These are phyloP conservation scores for Pyrus betulifolia DNA, from an alignment of 306 rosid genomes.

Conservation along the genomic window DNA sequence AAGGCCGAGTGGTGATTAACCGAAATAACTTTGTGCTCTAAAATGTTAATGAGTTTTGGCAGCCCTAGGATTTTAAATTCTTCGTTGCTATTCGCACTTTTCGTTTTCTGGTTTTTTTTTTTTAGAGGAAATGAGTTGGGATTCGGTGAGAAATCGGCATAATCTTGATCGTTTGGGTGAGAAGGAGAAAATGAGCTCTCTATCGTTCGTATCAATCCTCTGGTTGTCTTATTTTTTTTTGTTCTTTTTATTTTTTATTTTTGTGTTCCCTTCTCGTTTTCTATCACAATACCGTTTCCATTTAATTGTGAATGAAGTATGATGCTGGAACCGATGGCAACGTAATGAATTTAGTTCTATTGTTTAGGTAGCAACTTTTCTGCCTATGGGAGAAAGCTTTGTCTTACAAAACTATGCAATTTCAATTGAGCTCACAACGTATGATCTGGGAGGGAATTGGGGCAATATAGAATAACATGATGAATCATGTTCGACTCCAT, in stretches of 20 bases:
- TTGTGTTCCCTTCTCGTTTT: not conserved
- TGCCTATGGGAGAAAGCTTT: too few species aligned
- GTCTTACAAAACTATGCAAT: too few species aligned
- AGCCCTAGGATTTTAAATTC: not conserved
- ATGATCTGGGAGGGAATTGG: too few species aligned
- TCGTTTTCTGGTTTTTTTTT: too few species aligned
- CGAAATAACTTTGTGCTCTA: not conserved
- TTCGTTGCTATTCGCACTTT: not conserved
- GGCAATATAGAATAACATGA: too few species aligned
- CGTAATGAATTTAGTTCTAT: too few species aligned
- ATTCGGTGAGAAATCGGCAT: not conserved
- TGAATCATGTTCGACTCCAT: too few species aligned
- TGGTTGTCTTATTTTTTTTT: not conserved
- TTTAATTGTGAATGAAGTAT: not conserved
- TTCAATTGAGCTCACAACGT: too few species aligned
- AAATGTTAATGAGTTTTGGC: not conserved
- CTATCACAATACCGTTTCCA: not conserved
- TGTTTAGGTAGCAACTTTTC: too few species aligned
- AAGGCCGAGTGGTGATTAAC: constrained; percentile 83
- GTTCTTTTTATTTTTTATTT: not conserved
- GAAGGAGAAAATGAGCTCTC: too few species aligned
- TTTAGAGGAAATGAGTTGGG: not conserved
- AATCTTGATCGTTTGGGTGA: not conserved
- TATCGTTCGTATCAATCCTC: too few species aligned
- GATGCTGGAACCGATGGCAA: not conserved